Evolutionary conservation across 2,329 filamentous ascomycete species (phyloP).

Genomic region (Didymella keratinophila): DNA sequence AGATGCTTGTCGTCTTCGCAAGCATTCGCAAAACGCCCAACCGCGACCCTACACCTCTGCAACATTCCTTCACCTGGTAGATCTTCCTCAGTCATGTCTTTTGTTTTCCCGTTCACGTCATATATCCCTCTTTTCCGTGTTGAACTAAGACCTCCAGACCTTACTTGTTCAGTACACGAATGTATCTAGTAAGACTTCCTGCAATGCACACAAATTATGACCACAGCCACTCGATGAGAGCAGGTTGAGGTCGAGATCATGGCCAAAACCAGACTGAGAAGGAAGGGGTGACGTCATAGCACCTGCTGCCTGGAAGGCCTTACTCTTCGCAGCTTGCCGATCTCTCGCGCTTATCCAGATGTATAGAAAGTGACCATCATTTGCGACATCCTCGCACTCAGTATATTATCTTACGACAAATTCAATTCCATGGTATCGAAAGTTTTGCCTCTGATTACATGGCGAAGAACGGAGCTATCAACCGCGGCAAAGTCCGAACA

Average conservation of each 20-base stretch:
- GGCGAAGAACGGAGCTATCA: constrained; percentile 8
- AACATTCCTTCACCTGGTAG: constrained; percentile 46
- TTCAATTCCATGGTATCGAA: neutral
- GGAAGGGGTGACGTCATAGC: neutral
- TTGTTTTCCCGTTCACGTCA: neutral
- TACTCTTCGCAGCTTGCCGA: neutral
- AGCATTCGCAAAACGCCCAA: constrained; percentile 33
- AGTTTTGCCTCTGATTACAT: constrained; percentile 10
- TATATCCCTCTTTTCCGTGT: constrained; percentile 2
- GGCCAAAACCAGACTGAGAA: neutral
- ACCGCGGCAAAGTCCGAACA: neutral
- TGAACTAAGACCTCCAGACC: neutral
- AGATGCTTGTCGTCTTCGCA: constrained; percentile 45
- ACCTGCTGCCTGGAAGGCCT: neutral
- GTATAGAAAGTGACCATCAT: neutral
- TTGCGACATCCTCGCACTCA: neutral
- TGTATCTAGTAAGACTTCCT: constrained; percentile 1
- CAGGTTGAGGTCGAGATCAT: neutral
- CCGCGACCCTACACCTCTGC: constrained; percentile 34
- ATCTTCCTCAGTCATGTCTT: neutral
- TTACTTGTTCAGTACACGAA: neutral
- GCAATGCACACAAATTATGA: neutral
- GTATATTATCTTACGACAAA: no score
- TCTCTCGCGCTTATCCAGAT: neutral
- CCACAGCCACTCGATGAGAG: neutral